Base-by-base conservation (phyloP, 202 grass and related monocot genomes). In the Schoenoplectus tabernaemontani region DNA sequence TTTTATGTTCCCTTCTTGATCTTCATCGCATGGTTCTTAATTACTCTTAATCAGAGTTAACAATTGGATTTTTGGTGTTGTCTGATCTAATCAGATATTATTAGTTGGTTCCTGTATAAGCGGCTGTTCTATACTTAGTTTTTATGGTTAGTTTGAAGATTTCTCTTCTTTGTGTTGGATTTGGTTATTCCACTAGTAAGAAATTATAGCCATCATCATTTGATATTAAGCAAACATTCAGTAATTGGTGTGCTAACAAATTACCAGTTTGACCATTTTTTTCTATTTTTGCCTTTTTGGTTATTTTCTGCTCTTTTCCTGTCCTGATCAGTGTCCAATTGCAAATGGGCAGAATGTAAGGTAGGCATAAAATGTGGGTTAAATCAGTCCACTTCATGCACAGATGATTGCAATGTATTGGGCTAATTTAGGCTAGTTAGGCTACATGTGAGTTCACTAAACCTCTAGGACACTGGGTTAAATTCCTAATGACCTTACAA, bases 1-100 rank as follows among this genome's bases (percentile, higher is more conserved):
- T 38, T 76, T 79, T 76, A 22, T 23, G n/a, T 33, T 78, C 43
- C 41, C 32, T 53, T 51, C 23, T 47, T 57, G 57, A 68, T 86
- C 36, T 26, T 83, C 7, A n/a, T 69, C 65, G 23, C 38, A 13
- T 43, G 17, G 33, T 30, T 13, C 5, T 38, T 64, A 42, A 68
- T 22, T 44, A 41, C 22, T 68, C 38, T 23, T 43, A 42, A 36
- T 36, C 6, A 50, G 7, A 3, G 46, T 7, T 36, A 54, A 12
- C 6, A 54, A 11, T 26, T 39, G 38, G 38, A 51, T 51, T 51
- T 51, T 69, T 4, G 28, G 24, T 53, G 34, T n/a, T 9, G 6
- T 54, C 32, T 51, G 43, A 50, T 74, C 23, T 6, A 3, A 19
- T 74, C 48, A 53, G 7, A n/a, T 53, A 54, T 23, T 46, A 54